A percentile compares a stretch with the other conserved stretches of the same genome.
Evolutionary conservation across 768 basidiomycete species (phyloP).

Genomic region (Lentinula boryana): DNA sequence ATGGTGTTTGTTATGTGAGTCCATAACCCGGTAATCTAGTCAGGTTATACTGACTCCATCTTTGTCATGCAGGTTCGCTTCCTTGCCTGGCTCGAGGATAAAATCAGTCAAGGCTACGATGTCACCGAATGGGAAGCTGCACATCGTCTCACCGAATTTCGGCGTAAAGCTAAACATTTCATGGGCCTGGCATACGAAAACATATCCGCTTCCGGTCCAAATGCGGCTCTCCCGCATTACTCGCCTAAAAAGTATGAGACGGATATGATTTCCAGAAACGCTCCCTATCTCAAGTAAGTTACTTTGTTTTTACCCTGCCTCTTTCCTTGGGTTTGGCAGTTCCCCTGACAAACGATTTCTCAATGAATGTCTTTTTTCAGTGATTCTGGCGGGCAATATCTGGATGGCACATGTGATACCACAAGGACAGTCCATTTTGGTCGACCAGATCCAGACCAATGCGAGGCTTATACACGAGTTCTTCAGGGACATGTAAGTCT

Average conservation of each 20-base stretch:
- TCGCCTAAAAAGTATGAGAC: slow-evolving; percentile 64
- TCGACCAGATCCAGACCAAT: slow-evolving; percentile 77
- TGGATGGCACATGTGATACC: slow-evolving; percentile 87
- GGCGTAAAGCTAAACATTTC: slow-evolving; percentile 65
- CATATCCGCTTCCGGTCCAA: slow-evolving; percentile 84
- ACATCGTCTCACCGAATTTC: slow-evolving; percentile 72
- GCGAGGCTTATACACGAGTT: slow-evolving; percentile 90
- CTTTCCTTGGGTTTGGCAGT: neutral
- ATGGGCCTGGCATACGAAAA: slow-evolving; percentile 86
- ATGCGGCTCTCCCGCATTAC: slow-evolving; percentile 95
- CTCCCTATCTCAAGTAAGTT: slow-evolving; percentile 85
- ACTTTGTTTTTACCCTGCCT: neutral
- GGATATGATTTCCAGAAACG: slow-evolving; percentile 67
- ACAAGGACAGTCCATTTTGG: slow-evolving; percentile 85
- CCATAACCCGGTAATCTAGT: neutral
- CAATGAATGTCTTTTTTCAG: slow-evolving; percentile 29
- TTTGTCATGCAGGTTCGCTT: slow-evolving; percentile 51
- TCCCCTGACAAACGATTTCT: neutral
- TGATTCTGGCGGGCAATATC: slow-evolving; percentile 88
- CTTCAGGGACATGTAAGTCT: slow-evolving; percentile 88
- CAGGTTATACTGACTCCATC: slow-evolving; percentile 6
- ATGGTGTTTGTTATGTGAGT: slow-evolving; percentile 81
- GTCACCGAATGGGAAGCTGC: slow-evolving; percentile 93
- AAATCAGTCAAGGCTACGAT: slow-evolving; percentile 68
- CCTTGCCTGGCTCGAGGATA: slow-evolving; percentile 87